Base-by-base conservation (phyloP, 2,329 filamentous ascomycete species). In the Stagonosporopsis rhizophila region DNA sequence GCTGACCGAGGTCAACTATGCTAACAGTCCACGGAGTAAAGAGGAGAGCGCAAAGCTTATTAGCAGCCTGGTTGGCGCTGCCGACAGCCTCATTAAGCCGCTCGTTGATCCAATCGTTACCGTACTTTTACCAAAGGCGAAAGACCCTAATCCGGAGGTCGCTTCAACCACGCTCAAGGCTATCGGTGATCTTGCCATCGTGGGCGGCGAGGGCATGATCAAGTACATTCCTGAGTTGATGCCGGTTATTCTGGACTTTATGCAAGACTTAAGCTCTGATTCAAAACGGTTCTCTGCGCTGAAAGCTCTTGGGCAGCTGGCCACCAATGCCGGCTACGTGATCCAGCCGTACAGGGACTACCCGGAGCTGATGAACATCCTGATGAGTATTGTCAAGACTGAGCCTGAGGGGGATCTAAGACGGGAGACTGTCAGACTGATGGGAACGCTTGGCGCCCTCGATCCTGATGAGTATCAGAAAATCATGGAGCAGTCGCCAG, bases 381-480 rank as follows among this genome's bases (percentile, higher is more conserved):
- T 99, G 11, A 94, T 97, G 72, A 91, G 90, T 64, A 96, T 99
- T 65, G 95, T 98, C 66, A 91, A 96, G 67, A 91, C 90, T 6
- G 96, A 99, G 76, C 91, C 93, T 60, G 89, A 92, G 51, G 92
- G 92, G 0, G 86, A 90, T 15, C 80, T 99, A 30, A 86, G 95
- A 39, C 92, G 95, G 62, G 94, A 98, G 75, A 97, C 95, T 0
- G 97, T 99, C 69, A 96, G 97, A 68, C 79, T 99, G 19, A 92
- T 99, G 83, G 95, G 95, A 67, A 97, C 97, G 39, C 82, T 99
- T 14, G 95, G 95, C 59, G 95, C 95, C 37, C 79, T 99, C 30
- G 96, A 99, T 74, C 95, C 95, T 0, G 98, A 99, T 76, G 95
- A 94, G 72, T 92, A 97, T 72, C 94, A 94, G 78, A 91, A 96